phyloP scores from a whole-genome alignment of 1,284 basidiomycete genomes.

The Sporisorium reilianum region DNA sequence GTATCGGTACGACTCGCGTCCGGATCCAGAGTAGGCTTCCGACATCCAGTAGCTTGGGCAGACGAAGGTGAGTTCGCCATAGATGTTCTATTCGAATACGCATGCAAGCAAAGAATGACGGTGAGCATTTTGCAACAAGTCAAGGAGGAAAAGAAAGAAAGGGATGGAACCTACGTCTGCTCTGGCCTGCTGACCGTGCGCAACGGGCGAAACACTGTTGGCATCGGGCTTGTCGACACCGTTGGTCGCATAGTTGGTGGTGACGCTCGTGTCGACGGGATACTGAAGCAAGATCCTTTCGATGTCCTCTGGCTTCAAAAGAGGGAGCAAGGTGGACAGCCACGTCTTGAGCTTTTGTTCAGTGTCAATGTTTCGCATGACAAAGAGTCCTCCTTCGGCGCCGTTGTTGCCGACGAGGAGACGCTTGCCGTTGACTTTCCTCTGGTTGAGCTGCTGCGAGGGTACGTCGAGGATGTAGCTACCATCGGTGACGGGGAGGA shows the following conservation, averaged over 20 bases:
- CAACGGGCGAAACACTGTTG: slow-evolving; percentile 27
- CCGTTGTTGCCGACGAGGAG: slow-evolving; percentile 41
- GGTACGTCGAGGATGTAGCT: slow-evolving; percentile 19
- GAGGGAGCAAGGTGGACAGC: slow-evolving; percentile 23
- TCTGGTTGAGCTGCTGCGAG: slow-evolving; percentile 13
- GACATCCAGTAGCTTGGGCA: slow-evolving; percentile 49
- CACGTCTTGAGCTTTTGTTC: slow-evolving; percentile 20
- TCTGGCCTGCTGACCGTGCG: slow-evolving; percentile 28
- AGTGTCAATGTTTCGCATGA: slow-evolving; percentile 19
- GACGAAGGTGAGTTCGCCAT: slow-evolving; percentile 41
- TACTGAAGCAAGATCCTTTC: slow-evolving; percentile 24
- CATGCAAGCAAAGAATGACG: neutral
- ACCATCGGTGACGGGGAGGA: slow-evolving; percentile 41
- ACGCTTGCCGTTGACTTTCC: slow-evolving; percentile 27
- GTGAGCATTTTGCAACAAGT: neutral
- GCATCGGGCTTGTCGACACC: slow-evolving; percentile 25
- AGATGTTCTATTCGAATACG: slow-evolving; percentile 25
- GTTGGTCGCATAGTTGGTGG: slow-evolving; percentile 27
- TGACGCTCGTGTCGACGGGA: slow-evolving; percentile 21
- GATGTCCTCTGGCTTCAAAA: slow-evolving; percentile 21
- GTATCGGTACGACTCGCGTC: slow-evolving; percentile 28
- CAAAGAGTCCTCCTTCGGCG: slow-evolving; percentile 28
- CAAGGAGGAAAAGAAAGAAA: neutral
- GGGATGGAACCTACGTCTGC: slow-evolving; percentile 21
- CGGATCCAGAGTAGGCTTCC: slow-evolving; percentile 36